A percentile compares a stretch with the other conserved stretches of the same genome.
These are phyloP conservation scores for Vinca minor DNA, from an alignment of 257 asterid species.

Conservation along the genomic window DNA sequence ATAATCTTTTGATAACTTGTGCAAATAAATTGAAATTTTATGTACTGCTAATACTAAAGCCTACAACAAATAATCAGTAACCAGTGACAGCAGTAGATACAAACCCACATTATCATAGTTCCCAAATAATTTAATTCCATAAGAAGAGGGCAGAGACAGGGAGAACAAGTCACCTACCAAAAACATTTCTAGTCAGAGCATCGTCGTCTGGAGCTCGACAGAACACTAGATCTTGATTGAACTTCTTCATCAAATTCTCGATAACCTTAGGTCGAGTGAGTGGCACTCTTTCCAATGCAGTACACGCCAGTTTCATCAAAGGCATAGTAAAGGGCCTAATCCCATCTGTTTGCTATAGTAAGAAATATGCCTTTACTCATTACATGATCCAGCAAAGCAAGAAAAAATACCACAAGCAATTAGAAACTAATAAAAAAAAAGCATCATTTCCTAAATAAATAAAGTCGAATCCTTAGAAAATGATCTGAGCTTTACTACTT, in stretches of 20 bases:
- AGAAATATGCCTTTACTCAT: slow-evolving; percentile 18
- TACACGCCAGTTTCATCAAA: slow-evolving; percentile 82
- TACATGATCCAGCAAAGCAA: slow-evolving; percentile 12
- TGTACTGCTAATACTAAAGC: too few relatives aligned
- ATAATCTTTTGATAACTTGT: too few relatives aligned
- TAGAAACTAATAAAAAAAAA: slow-evolving; percentile 1
- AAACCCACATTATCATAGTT: background rate
- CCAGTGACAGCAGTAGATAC: background rate
- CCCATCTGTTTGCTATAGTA: slow-evolving; percentile 66
- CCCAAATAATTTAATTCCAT: background rate
- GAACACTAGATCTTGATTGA: slow-evolving; percentile 76
- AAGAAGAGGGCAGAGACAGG: background rate
- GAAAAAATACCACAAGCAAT: slow-evolving; percentile 6
- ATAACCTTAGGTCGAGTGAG: slow-evolving; percentile 50
- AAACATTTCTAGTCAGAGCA: slow-evolving; percentile 45
- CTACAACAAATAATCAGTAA: background rate
- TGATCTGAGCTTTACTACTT: background rate
- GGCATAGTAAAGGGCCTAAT: slow-evolving; percentile 97
- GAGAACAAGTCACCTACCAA: slow-evolving; percentile 35
- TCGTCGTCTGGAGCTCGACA: slow-evolving; percentile 70
- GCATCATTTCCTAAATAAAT: background rate
- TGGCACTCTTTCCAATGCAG: slow-evolving; percentile 93
- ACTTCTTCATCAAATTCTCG: slow-evolving; percentile 56
- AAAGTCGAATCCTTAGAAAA: background rate
- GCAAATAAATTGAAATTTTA: too few relatives aligned